phyloP scores from a whole-genome alignment of 768 basidiomycete species.

The Mrakia blollopis region DNA sequence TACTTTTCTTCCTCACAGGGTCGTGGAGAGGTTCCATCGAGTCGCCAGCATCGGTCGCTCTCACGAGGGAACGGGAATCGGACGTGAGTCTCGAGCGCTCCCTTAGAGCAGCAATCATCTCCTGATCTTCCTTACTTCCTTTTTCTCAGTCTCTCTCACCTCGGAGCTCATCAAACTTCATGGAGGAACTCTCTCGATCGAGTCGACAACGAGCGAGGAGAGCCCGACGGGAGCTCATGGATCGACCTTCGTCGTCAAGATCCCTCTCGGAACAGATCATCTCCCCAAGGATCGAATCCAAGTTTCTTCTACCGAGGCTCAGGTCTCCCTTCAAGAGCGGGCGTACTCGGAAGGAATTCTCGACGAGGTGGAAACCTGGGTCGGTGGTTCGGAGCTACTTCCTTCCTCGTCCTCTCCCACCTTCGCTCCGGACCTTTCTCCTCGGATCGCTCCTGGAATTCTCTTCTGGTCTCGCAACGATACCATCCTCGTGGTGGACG shows the following conservation, averaged over 20 bases:
- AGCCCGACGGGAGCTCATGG: slow-evolving; percentile 43
- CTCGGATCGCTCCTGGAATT: slow-evolving; percentile 42
- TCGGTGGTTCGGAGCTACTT: not conserved
- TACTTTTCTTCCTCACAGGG: not conserved
- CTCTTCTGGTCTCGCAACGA: slow-evolving; percentile 43
- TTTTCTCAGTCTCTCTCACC: slow-evolving; percentile 43
- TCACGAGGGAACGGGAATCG: slow-evolving; percentile 39
- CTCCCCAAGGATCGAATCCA: slow-evolving; percentile 37
- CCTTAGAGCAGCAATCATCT: not conserved
- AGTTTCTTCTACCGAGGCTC: not conserved
- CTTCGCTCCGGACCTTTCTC: too few species aligned
- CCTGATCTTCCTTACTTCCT: not conserved
- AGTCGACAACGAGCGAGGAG: slow-evolving; percentile 41
- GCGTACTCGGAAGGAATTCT: slow-evolving; percentile 44
- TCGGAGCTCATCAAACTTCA: slow-evolving; percentile 46
- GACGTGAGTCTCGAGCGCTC: not conserved
- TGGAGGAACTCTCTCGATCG: slow-evolving; percentile 43
- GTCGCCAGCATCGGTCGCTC: slow-evolving; percentile 44
- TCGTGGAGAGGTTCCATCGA: slow-evolving; percentile 48
- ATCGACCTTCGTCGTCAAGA: slow-evolving; percentile 43
- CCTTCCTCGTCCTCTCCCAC: slow-evolving; percentile 33
- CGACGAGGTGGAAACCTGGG: slow-evolving; percentile 42
- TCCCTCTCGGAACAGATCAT: slow-evolving; percentile 45
- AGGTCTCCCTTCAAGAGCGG: not conserved
- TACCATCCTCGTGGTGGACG: slow-evolving; percentile 26